Base-by-base conservation (phyloP, 805 yeast species). In the Clavispora fructus region DNA sequence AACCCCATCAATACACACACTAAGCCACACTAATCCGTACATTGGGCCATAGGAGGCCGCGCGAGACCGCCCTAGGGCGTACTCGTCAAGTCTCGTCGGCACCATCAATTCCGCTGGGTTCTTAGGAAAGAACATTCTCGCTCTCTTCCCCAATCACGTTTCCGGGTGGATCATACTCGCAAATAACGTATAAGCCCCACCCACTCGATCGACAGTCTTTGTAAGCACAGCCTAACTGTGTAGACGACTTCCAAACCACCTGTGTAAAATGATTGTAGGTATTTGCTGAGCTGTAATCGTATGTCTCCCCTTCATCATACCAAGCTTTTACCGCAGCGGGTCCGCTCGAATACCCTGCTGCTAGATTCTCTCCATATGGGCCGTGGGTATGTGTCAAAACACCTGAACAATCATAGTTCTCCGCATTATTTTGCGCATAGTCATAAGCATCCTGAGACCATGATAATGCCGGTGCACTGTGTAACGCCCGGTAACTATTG, bases 341-440 rank as follows among this genome's bases (percentile, higher is more conserved):
- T 25, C 69, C 73, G 11, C 49, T 39, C 16, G 55, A 47, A 48
- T 51, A 67, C 0, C 73, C 73, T 16, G 67, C 69, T 12, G 70
- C 71, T 48, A 67, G 60, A 51, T 67, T 71, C 53, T 71, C 75
- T 52, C 76, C 76, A 50, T 59, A 71, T 29, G 50, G 45, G 43
- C 73, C 73, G 45, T 68, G 70, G 11, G 73, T 62, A 54, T 71
- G 74, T 17, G 51, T 53, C 50, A 70, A 64, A 28, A 45, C 43
- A 39, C 72, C 72, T 2, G 69, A 64, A 51, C 73, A 67, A 45
- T 65, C 69, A 53, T 67, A 67, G 44, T 53, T 58, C 46, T 66
- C 61, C 13, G 73, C 73, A 39, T 62, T 57, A 40, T 59, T 58
- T 44, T 64, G 54, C 7, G 73, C 71, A 47, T 66, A 67, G 38